Evolutionary conservation across 1,284 basidiomycete species (phyloP), one percentile per base, ranked within the genome.

Genomic region (Moesziomyces parantarcticus): DNA sequence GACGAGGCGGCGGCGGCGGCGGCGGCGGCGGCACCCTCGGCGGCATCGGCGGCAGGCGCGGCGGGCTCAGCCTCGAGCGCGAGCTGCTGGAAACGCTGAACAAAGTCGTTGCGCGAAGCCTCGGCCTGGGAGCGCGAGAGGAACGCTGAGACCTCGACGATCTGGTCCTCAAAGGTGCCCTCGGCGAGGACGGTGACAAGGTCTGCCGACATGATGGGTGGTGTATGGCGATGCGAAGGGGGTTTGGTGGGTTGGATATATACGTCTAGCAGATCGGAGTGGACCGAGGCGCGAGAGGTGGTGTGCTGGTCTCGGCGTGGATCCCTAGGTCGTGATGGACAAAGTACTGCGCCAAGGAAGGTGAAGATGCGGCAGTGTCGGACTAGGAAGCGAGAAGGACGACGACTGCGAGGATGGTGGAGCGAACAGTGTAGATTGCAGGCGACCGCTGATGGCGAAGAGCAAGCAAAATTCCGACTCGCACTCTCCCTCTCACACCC

Each of bases 151-250:
- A 71, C 55, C 52, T 83, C 81, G 47, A 75, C 58, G 20, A 79
- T 57, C 65, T 81, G 78, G 46, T 83, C 81, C 45, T 73, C 64
- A 47, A 83, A 81, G 29, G 80, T 71, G 62, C 77, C 75, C 23
- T 82, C 80, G 46, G 68, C 78, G 20, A 83, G 74, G 23, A 83
- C 80, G 43, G 80, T 75, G 55, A 83, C 70, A 21, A 82, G 72
- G 58, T 83, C 79, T 25, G 72, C 49, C 20, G 76, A 52, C 78
- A 79, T 83, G 58, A 14, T 73, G 49, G 34, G 11, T 2, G 6
- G 3, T 39, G 36, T 16, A 14, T 6, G 5, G 29, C 29, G 29
- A 32, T 6, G 29, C 29, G 29, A 11, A 5, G 29, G 29, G 36
- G 36, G 16, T 39, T 2, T 5, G 36, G 16, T 39, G 1, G 11